A percentile compares a stretch with the other conserved stretches of the same genome.
Evolutionary conservation across 371 early-diverging fungal genomes (phyloP).

Genomic region (Dinochytrium kinnereticum): DNA sequence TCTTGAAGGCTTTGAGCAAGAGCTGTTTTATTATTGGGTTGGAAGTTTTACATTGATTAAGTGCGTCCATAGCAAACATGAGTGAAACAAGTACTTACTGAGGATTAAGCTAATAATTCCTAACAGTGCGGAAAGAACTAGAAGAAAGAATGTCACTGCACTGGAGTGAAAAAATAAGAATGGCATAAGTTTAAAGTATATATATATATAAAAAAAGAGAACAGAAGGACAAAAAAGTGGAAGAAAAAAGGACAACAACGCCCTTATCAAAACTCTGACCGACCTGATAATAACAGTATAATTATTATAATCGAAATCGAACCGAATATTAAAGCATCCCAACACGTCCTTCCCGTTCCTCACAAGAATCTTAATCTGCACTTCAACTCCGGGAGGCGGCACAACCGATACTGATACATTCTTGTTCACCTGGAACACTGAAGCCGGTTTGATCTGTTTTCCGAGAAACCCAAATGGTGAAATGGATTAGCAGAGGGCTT

Average conservation of each 20-base stretch:
- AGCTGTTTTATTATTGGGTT: not conserved
- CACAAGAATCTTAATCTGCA: conserved; percentile 8
- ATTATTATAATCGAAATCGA: conserved; percentile 10
- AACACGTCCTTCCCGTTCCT: not conserved
- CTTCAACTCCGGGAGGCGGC: conserved; percentile 16
- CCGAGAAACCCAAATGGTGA: too few species aligned
- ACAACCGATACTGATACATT: conserved; percentile 8
- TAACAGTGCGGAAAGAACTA: not conserved
- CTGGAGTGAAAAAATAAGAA: conserved; percentile 2
- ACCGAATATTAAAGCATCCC: conserved; percentile 19
- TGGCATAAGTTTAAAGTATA: not conserved
- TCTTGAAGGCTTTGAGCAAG: not conserved
- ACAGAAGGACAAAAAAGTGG: not conserved
- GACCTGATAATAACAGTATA: not conserved
- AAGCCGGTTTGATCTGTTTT: not conserved
- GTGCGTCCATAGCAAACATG: too few species aligned
- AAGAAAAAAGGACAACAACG: not conserved
- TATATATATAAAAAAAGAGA: not conserved
- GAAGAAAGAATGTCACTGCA: not conserved
- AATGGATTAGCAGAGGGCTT: too few species aligned
- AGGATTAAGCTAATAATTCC: not conserved
- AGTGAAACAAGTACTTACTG: conserved; percentile 9
- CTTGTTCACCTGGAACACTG: not conserved
- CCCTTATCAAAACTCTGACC: too few species aligned
- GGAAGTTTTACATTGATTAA: not conserved